Evolutionary conservation across 768 basidiomycete species (phyloP), one percentile per base, ranked within the genome.

Genomic region (Mycena floridula): DNA sequence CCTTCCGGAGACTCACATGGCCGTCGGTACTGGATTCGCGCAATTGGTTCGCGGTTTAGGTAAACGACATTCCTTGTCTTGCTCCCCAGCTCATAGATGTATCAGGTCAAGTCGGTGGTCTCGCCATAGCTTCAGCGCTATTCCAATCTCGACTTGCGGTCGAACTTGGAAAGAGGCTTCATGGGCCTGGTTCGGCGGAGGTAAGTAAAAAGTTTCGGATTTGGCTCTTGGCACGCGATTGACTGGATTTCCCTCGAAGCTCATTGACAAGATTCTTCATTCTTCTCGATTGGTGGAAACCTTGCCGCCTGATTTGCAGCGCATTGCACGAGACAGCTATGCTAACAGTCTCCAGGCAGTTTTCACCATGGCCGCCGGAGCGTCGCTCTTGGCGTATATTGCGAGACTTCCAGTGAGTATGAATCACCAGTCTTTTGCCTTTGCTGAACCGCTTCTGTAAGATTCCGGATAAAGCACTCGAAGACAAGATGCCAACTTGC

Each of bases 231-330:
- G n/a, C n/a, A n/a, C n/a, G n/a, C n/a, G n/a, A n/a, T n/a, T n/a
- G 16, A 25, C 9, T 22, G 36, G 37, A 27, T 18, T 11, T 38
- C 18, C 30, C 21, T 6, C 21, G 11, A 47, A 85, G 81, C 57
- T 81, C 20, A 81, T 87, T 43, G 66, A 50, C 30, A 67, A 67
- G 40, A 84, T 89, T 39, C 70, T 82, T 2, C 79, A 79, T 46
- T 81, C 80, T 4, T 70, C 81, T 1, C 69, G 69, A 4, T 60
- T 82, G 6, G 72, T 89, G 6, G 61, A 61, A 3, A 61, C 56
- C 2, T 69, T 87, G 2, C 74, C 76, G 1, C 72, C 69, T 0
- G 69, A 72, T 3, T 46, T 79, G 4, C 81, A 79, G 52, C 56
- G 60, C 5, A 60, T 64, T 2, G 83, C 82, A 0, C 66, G 76